These are phyloP conservation scores for Fusarium robinianum DNA, from an alignment of 2,329 filamentous ascomycete species.

Conservation along the genomic window DNA sequence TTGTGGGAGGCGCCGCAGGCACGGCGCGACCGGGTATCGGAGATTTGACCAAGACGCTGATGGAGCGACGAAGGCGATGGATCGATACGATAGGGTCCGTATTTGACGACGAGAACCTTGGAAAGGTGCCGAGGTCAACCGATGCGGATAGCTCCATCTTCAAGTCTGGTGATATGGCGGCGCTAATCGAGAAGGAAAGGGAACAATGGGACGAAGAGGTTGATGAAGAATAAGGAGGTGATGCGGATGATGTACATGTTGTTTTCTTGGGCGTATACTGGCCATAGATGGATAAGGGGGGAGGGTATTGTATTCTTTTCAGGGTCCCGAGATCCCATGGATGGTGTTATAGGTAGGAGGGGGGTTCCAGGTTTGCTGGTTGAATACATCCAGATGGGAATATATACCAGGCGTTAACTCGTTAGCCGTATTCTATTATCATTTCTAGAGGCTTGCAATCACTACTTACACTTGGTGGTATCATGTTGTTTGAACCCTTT, in stretches of 20 bases:
- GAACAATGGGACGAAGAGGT: constrained; percentile 83
- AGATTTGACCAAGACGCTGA: constrained; percentile 85
- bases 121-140: constrained; percentile 67
- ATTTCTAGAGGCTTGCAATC: too few relatives aligned
- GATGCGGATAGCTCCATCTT: constrained; percentile 75
- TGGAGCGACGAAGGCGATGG: constrained; percentile 90
- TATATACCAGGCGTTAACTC: too few relatives aligned
- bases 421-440: too few relatives aligned
- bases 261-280: constrained; percentile 21
- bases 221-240: constrained; percentile 60
- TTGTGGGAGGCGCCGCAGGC: constrained; percentile 61
- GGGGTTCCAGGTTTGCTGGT: too few relatives aligned
- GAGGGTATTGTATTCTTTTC: too few relatives aligned
- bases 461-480: too few relatives aligned
- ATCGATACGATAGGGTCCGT: constrained; percentile 88
- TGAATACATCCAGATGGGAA: too few relatives aligned
- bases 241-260: constrained; percentile 12
- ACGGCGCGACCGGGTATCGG: constrained; percentile 81
- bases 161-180: constrained; percentile 71
- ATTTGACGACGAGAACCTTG: constrained; percentile 80
- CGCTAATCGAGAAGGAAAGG: constrained; percentile 74
- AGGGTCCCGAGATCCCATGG: too few relatives aligned
- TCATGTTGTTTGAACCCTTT: too few relatives aligned
- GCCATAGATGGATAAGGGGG: constrained; percentile 6
- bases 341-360: too few relatives aligned